Evolutionary conservation across 2,329 filamentous ascomycete species (phyloP).

Genomic region (Acrodontium crateriforme): DNA sequence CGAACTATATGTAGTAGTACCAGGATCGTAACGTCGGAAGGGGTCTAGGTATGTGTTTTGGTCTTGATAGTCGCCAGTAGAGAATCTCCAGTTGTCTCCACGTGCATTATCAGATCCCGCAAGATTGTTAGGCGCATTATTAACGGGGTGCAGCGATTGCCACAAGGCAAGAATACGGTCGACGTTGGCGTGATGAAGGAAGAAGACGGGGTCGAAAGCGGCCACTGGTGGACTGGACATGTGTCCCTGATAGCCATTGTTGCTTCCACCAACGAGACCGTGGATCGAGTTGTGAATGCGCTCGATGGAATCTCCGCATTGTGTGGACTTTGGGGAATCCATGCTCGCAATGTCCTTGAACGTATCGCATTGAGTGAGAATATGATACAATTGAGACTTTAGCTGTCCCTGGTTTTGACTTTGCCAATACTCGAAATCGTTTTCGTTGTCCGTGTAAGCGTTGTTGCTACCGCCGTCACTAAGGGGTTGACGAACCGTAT

Average conservation of each 20-base stretch:
- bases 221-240: constrained; percentile 15
- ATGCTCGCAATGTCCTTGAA: constrained; percentile 15
- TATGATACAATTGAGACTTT: constrained; percentile 13
- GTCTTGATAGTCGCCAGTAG: constrained; percentile 11
- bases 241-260: too few relatives aligned
- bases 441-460: constrained; percentile 9
- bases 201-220: constrained; percentile 12
- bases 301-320: too few relatives aligned
- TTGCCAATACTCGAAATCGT: constrained; percentile 17
- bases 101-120: constrained; percentile 13
- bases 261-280: constrained; percentile 4
- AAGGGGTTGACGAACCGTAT: constrained; percentile 13
- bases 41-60: constrained; percentile 34
- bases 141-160: constrained; percentile 3
- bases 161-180: constrained; percentile 9
- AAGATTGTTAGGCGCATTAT: constrained; percentile 11
- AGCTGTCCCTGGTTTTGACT: constrained; percentile 12
- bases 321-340: constrained; percentile 7
- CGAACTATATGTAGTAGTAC: too few relatives aligned
- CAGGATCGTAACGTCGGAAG: constrained; percentile 45
- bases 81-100: constrained; percentile 18
- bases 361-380: constrained; percentile 13
- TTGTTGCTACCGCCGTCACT: constrained; percentile 15
- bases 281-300: constrained; percentile 5
- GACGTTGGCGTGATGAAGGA: constrained; percentile 8